Conservation (phyloP, 495 filamentous ascomycete genomes). For the Pyronema domesticum region DNA sequence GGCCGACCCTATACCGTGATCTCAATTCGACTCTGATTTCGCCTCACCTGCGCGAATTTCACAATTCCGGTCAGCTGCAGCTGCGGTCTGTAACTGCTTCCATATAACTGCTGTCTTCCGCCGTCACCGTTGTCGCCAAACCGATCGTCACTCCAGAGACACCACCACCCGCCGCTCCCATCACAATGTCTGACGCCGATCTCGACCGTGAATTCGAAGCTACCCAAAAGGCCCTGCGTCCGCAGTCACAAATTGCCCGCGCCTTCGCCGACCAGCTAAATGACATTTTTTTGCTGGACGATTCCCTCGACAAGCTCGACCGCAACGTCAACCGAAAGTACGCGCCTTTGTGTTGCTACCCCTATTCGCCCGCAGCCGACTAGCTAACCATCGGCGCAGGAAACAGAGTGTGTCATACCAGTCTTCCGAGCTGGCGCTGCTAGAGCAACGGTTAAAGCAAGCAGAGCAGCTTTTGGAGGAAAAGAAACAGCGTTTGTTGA, state of each 20-base stretch:
- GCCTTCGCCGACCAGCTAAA: slow-evolving; percentile 74
- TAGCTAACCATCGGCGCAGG: slow-evolving; percentile 30
- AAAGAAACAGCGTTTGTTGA: slow-evolving; percentile 23
- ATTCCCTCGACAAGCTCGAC: slow-evolving; percentile 56
- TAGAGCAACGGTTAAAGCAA: slow-evolving; percentile 66
- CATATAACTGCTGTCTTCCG: not conserved
- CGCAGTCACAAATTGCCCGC: slow-evolving; percentile 32
- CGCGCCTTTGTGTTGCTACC: slow-evolving; percentile 23
- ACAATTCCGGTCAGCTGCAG: slow-evolving; percentile 1
- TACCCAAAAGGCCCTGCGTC: not conserved
- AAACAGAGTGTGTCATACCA: slow-evolving; percentile 56
- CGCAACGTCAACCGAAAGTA: slow-evolving; percentile 74
- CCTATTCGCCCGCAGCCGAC: slow-evolving; percentile 8
- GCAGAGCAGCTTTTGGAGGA: slow-evolving; percentile 64
- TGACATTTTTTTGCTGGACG: slow-evolving; percentile 74
- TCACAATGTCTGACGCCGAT: not conserved
- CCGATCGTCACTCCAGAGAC: not conserved
- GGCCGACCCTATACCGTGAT: too few relatives aligned
- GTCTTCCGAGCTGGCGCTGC: slow-evolving; percentile 60
- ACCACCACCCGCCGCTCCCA: not conserved
- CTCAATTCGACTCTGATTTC: too few relatives aligned
- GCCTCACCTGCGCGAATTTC: not conserved
- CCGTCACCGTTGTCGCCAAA: not conserved
- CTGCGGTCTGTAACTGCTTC: not conserved
- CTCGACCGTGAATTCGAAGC: not conserved